Base-by-base conservation (phyloP, 192 early-diverging fungal genomes). In the Umbelopsis sp. region DNA sequence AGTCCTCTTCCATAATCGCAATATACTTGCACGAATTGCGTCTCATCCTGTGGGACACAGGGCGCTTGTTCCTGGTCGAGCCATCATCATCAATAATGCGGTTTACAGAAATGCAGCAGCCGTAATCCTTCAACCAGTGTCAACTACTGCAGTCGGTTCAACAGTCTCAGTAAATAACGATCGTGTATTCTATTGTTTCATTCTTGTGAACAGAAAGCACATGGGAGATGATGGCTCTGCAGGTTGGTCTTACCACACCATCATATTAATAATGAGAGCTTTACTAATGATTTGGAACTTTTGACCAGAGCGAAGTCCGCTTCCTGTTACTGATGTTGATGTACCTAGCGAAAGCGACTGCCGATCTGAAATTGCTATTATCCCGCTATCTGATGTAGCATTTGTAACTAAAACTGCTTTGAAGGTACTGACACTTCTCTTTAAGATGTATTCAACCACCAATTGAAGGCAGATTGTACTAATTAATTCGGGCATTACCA, bases 51-150 rank as follows among this genome's bases (percentile, higher is more conserved):
- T 84, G 17, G 91, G 90, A 21, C 79, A 78, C 44, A 90, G 90
- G 62, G 90, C 89, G 0, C 75, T 95, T 45, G 80, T 79, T 45
- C 68, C 90, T 0, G 96, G 96, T 3, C 87, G 94, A 3, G 74
- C 97, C 6, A 86, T 94, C 2, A 79, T 98, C 17, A 75, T 98
- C 17, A 95, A 95, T 53, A 89, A 82, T 68, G 81, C 49, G 24
- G 85, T 87, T 73, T 90, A 88, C 72, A 74, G 91, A 31, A 93
- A 93, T 73, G 69, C 84, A 10, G 74, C 89, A 5, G 94, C 83
- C 9, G 83, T 93, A 3, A 80, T 94, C 16, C 65, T 93, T 29
- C 81, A 82, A 45, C 59, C 83, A 16, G 80, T 84, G 2, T 77
- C 82, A 24, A 77, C 76, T 24, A 78, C 80, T 11, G 70, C 76